Percentiles rank a stretch among this genome's conserved stretches.
phyloP scores from a whole-genome alignment of 2,329 filamentous ascomycete genomes.

The Grosmannia penicillata region DNA sequence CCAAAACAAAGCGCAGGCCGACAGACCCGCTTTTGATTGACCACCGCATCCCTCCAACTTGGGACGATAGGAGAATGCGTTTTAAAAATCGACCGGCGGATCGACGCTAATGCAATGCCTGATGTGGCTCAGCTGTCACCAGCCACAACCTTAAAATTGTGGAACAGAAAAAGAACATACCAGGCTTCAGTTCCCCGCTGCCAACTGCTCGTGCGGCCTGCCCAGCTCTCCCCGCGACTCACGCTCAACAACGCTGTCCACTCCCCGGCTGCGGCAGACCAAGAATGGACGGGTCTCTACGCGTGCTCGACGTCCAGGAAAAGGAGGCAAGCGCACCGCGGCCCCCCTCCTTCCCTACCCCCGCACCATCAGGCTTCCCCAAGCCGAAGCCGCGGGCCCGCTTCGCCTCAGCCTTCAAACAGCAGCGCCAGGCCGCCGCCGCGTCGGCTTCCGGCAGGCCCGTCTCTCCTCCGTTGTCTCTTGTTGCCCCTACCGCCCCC shows the following conservation, averaged over 20 bases:
- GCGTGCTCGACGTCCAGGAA: slow-evolving; percentile 69
- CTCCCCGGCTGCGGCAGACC: too few relatives aligned
- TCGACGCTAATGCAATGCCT: slow-evolving; percentile 12
- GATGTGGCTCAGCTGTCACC: slow-evolving; percentile 3
- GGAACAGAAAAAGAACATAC: background rate
- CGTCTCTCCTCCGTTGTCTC: too few relatives aligned
- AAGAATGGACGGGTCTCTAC: slow-evolving; percentile 29
- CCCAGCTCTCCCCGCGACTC: background rate
- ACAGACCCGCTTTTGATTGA: slow-evolving; percentile 9
- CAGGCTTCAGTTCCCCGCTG: too few relatives aligned
- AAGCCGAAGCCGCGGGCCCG: slow-evolving; percentile 64
- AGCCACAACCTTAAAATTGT: slow-evolving; percentile 8
- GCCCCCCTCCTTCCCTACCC: slow-evolving; percentile 46
- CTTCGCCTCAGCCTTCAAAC: slow-evolving; percentile 61
- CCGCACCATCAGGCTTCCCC: slow-evolving; percentile 63
- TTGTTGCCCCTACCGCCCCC: too few relatives aligned
- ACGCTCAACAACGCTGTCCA: background rate
- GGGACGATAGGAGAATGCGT: slow-evolving; percentile 8
- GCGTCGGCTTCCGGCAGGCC: background rate
- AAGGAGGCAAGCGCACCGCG: slow-evolving; percentile 45
- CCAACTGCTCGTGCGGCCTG: too few relatives aligned
- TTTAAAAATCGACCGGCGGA: slow-evolving; percentile 6
- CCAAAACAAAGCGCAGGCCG: slow-evolving; percentile 2
- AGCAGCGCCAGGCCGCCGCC: slow-evolving; percentile 32
- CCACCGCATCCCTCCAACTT: slow-evolving; percentile 4